phyloP scores from a whole-genome alignment of 2,329 filamentous ascomycete genomes.

The Aspergillus sp. region DNA sequence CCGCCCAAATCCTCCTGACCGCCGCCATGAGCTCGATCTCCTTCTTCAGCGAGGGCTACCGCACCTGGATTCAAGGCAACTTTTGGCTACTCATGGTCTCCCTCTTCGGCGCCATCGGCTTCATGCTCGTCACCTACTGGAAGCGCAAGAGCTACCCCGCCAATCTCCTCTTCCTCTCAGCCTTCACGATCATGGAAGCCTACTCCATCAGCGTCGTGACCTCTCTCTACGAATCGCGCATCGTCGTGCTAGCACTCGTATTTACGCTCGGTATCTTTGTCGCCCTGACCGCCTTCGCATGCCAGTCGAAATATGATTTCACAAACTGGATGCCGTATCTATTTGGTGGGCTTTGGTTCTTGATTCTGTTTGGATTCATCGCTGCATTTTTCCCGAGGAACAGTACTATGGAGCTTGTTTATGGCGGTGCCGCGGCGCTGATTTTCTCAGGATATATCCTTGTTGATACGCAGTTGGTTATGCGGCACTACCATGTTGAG shows the following conservation, averaged over 20 bases:
- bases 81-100: constrained; percentile 80
- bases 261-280: constrained; percentile 67
- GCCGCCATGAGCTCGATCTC: constrained; percentile 72
- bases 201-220: constrained; percentile 91
- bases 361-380: constrained; percentile 92
- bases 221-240: constrained; percentile 74
- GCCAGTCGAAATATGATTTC: constrained; percentile 97
- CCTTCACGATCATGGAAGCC: constrained; percentile 85
- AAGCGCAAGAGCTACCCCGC: constrained; percentile 93
- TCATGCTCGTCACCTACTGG: constrained; percentile 87
- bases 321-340: constrained; percentile 95
- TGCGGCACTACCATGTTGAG: constrained; percentile 94
- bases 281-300: constrained; percentile 70
- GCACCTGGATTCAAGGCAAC: constrained; percentile 77
- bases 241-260: constrained; percentile 84
- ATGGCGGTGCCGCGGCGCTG: constrained; percentile 72
- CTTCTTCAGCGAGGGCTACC: constrained; percentile 77
- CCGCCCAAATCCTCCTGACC: constrained; percentile 85
- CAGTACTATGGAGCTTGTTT: constrained; percentile 75
- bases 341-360: constrained; percentile 80
- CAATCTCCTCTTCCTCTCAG: constrained; percentile 85
- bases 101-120: constrained; percentile 73
- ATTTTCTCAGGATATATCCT: constrained; percentile 94
- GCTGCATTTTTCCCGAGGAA: constrained; percentile 78
- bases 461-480: constrained; percentile 90